Base-by-base conservation (phyloP, 208 protist genomes). In the Trypanosoma grayi region DNA sequence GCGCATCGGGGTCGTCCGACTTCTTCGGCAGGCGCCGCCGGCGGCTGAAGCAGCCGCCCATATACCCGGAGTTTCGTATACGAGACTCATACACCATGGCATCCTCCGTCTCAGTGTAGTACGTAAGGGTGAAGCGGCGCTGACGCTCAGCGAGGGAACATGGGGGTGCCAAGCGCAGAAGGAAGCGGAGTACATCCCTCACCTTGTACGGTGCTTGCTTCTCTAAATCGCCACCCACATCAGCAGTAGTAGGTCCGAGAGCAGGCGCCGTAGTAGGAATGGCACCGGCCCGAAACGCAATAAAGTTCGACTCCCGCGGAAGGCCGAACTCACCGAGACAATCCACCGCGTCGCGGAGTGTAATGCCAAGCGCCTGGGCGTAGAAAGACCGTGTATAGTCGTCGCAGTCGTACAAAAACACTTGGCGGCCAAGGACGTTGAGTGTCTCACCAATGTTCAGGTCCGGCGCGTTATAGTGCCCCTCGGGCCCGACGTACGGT, bases 341-440 rank as follows among this genome's bases (percentile, higher is more conserved):
- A 66, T 92, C 79, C 14, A 84, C 47, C 3, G 85, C 71, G 30
- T 67, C 58, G 2, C 41, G 58, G 22, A 93, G 62, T 27, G 65
- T 52, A 18, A 79, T 54, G 31, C 89, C 77, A 57, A 90, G 77
- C 48, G 76, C 77, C 28, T 87, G 62, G 36, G 46, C 5, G 66
- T 93, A 97, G 62, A 91, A 98, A 22, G 93, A 68, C 16, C 85
- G 75, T 18, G 97, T 99, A 70, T 87, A 98, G 36, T 78, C 77
- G 77, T 99, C 97, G 73, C 91, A 97, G 69, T 97, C 94, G 71
- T 97, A 97, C 36, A 98, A 56, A 33, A 97, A 75, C 1, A 96
- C 82, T 8, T 36, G 8, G 28, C 87, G 78, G 22, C 92, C 92
- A 36, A 90, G 82, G 10, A 98, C 75, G 52, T 90, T 87, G 34